phyloP scores from a whole-genome alignment of 2,329 filamentous ascomycete species.

The Biscogniauxia sp. region DNA sequence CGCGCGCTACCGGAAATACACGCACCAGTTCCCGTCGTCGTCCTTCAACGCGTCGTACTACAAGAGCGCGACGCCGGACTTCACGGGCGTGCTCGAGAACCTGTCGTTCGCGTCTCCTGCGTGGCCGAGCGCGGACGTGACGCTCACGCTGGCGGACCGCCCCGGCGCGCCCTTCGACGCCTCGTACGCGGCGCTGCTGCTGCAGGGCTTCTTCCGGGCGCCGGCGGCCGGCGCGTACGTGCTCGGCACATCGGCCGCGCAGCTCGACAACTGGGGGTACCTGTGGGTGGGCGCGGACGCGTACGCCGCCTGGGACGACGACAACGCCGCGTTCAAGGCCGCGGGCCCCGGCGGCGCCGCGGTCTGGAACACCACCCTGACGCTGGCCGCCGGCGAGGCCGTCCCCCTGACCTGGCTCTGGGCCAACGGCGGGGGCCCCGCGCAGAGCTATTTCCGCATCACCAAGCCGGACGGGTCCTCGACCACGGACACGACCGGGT shows the following conservation, averaged over 20 bases:
- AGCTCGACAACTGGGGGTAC: conserved; percentile 16
- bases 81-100: conserved; percentile 3
- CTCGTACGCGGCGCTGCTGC: conserved; percentile 4
- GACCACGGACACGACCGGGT: conserved; percentile 6
- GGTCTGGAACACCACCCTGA: neutral
- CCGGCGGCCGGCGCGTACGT: conserved; percentile 8
- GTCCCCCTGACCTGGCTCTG: conserved; percentile 16
- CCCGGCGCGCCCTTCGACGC: neutral
- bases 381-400: conserved; percentile 13
- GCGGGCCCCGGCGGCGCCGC: conserved; percentile 1
- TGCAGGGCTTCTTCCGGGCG: conserved; percentile 18
- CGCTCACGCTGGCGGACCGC: neutral
- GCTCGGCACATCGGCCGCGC: conserved; percentile 1
- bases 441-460: conserved; percentile 9
- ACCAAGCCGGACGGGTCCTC: conserved; percentile 6
- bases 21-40: conserved; percentile 4
- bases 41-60: conserved; percentile 11
- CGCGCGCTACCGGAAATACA: conserved; percentile 12
- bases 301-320: conserved; percentile 13
- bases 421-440: conserved; percentile 14
- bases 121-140: neutral
- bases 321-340: conserved; percentile 14
- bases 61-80: conserved; percentile 8
- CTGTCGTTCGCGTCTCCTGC: neutral
- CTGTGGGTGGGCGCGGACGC: conserved; percentile 14